Base-by-base conservation (phyloP, 108 stramenopile species). In the Conticribra guillardii region DNA sequence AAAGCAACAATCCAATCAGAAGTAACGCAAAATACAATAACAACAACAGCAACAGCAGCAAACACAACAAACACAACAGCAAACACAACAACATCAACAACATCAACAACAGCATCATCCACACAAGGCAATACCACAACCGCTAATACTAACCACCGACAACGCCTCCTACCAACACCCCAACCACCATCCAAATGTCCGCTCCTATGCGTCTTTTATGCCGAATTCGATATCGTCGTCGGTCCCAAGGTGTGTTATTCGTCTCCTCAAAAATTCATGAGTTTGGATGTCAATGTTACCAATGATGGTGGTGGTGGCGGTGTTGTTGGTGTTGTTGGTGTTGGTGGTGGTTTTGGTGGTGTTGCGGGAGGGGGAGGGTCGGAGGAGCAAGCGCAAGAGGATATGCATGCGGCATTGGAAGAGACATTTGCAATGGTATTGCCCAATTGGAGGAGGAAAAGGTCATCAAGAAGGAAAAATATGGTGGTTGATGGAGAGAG, bases 181-280 rank as follows among this genome's bases (percentile, higher is more conserved):
- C 62, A 64, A 23, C 58, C 69, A 3, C 74, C 92, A 11, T 49
- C 75, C 3, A 71, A 80, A 37, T 94, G 93, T 71, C 90, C 90
- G 16, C 62, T 94, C 8, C 81, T 94, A 47, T 87, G 87, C 58
- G 82, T 79, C 33, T 94, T 94, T 54, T 94, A 94, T 74, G 86
- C 89, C n/a, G 93, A 94, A 59, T 94, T 94, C 64, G 93, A 94
- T 57, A 94, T 87, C 52, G 83, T 90, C 18, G 84, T 86, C 2
- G 93, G 93, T 0, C 93, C 93, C 0, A 85, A 73, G 41, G 69
- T 94, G 0, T 83, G 85, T 46, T 90, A 69, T 52, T 86, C 91
- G 57, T 73, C 77, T 19, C 93, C 93, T 8, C 44, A 55, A 1
- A 69, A 84, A 30, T 94, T 94, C 53, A 91, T 94, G 90, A 79